Conservation (phyloP, 768 basidiomycete genomes). For the Asterophora lycoperdoides region DNA sequence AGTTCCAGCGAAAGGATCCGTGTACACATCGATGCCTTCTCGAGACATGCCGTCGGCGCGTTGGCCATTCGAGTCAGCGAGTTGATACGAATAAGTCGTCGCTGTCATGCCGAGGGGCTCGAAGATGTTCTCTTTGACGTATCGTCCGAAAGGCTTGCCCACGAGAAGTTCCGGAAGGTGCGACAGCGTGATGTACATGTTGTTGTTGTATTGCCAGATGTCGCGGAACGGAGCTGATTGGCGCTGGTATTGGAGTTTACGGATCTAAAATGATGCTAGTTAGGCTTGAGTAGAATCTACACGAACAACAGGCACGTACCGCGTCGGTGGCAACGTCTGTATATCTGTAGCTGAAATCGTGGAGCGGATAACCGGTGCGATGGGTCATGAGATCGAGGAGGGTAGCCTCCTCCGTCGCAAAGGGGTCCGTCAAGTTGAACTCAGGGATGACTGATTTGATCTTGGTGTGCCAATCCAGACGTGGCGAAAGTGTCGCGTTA, state of each 20-base stretch:
- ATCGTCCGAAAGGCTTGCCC: constrained; percentile 22
- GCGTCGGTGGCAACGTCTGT: constrained; percentile 10
- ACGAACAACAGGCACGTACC: neutral
- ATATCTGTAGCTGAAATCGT: constrained; percentile 14
- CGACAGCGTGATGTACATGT: constrained; percentile 26
- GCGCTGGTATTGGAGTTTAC: neutral
- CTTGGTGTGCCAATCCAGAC: constrained; percentile 22
- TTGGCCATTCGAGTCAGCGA: constrained; percentile 21
- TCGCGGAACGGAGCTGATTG: constrained; percentile 2
- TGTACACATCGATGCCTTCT: constrained; percentile 14
- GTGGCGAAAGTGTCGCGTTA: constrained; percentile 20
- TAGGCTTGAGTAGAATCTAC: neutral
- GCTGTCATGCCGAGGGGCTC: constrained; percentile 24
- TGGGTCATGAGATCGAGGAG: constrained; percentile 27
- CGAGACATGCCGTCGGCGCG: constrained; percentile 25
- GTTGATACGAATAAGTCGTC: constrained; percentile 27
- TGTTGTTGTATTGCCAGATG: constrained; percentile 16
- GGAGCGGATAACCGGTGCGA: constrained; percentile 24
- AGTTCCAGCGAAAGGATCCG: constrained; percentile 6
- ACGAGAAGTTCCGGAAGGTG: constrained; percentile 24
- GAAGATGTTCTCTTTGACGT: constrained; percentile 30
- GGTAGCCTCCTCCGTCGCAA: constrained; percentile 16
- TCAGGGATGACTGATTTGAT: constrained; percentile 22
- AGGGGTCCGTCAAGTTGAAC: constrained; percentile 22
- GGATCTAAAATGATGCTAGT: neutral